A percentile compares a stretch with the other conserved stretches of the same genome.
Evolutionary conservation across 2,329 filamentous ascomycete species (phyloP).

Genomic region (Venturia asperata): DNA sequence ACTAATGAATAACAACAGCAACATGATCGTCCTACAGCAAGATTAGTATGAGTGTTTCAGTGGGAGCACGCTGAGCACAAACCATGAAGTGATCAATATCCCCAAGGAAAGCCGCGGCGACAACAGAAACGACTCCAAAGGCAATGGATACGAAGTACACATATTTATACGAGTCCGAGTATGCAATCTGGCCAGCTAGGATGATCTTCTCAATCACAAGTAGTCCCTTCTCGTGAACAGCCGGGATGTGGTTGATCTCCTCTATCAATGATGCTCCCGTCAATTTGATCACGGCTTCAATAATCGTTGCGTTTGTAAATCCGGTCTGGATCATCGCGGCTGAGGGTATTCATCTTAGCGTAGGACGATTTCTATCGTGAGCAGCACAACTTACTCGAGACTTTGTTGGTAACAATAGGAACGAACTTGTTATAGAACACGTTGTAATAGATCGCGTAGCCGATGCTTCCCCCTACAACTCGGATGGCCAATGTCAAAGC

Average conservation of each 20-base stretch:
- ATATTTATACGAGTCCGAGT: slow-evolving; percentile 17
- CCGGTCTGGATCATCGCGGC: slow-evolving; percentile 5
- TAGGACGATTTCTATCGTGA: background rate
- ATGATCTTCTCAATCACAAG: slow-evolving; percentile 16
- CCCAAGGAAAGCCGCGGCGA: slow-evolving; percentile 19
- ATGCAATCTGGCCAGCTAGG: slow-evolving; percentile 18
- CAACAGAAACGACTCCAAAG: slow-evolving; percentile 18
- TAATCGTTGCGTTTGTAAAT: background rate
- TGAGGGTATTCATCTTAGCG: background rate
- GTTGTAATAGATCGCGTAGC: slow-evolving; percentile 28
- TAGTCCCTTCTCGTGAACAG: background rate
- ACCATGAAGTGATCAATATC: slow-evolving; percentile 20
- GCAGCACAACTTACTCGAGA: slow-evolving; percentile 10
- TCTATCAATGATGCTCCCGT: slow-evolving; percentile 17
- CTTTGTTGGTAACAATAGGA: background rate
- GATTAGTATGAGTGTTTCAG: background rate
- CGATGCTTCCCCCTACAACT: slow-evolving; percentile 27
- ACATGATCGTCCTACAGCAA: background rate
- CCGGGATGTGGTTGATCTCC: slow-evolving; percentile 9
- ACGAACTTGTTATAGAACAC: slow-evolving; percentile 26
- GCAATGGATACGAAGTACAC: slow-evolving; percentile 19
- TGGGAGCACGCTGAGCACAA: background rate
- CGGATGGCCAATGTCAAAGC: slow-evolving; percentile 28
- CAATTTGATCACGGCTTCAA: slow-evolving; percentile 12
- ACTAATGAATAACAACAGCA: background rate